Evolutionary conservation across 345 rosid species (phyloP).

Genomic region (Kandelia obovata): DNA sequence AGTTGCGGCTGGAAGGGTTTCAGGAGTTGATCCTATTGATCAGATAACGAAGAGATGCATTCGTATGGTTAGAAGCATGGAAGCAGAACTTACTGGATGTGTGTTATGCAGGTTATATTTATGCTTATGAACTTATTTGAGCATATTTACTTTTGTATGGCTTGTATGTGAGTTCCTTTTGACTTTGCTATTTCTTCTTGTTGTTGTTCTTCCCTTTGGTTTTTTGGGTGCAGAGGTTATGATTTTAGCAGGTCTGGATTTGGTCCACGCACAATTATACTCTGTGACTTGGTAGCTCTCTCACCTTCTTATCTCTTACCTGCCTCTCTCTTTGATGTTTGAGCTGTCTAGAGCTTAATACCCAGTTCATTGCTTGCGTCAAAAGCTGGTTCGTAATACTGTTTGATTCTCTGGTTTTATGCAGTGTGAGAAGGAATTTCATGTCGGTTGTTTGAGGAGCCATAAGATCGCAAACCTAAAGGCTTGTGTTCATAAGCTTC

Average conservation of each 20-base stretch:
- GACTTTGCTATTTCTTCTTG: neutral
- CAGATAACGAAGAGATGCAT: conserved; percentile 81
- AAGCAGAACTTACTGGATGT: conserved; percentile 67
- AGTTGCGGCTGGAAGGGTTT: conserved; percentile 79
- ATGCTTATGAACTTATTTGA: conserved; percentile 10
- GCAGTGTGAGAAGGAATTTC: conserved; percentile 92
- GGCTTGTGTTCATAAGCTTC: conserved; percentile 36
- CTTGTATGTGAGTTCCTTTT: neutral
- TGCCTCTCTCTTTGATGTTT: neutral
- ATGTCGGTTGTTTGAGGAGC: conserved; percentile 87
- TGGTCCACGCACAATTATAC: conserved; percentile 78
- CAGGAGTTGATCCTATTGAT: conserved; percentile 78
- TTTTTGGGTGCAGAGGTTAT: conserved; percentile 54
- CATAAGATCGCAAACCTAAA: conserved; percentile 70
- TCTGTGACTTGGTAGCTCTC: conserved; percentile 80
- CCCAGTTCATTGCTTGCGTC: neutral
- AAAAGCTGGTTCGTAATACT: neutral
- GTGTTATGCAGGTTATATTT: conserved; percentile 73
- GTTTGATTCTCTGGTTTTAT: neutral
- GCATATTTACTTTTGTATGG: conserved; percentile 4
- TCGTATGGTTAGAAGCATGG: conserved; percentile 67
- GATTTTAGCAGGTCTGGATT: conserved; percentile 61
- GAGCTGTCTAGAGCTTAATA: neutral
- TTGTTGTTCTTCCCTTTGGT: neutral
- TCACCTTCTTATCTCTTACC: conserved; percentile 5